phyloP scores from a whole-genome alignment of 495 filamentous ascomycete genomes.

The Aspergillus baeticus region DNA sequence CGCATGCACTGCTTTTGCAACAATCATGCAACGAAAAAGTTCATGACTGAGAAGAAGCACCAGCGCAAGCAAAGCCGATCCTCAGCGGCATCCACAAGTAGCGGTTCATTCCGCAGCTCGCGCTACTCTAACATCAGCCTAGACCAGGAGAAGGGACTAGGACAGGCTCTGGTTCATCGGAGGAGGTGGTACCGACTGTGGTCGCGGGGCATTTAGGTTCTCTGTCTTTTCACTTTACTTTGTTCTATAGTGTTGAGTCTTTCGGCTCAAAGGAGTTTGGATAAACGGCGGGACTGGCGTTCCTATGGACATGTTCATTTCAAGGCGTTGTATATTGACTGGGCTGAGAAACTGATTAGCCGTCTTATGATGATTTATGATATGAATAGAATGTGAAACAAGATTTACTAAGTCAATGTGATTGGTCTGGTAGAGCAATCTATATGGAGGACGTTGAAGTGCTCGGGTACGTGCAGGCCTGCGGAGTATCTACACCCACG shows the following conservation, averaged over 20 bases:
- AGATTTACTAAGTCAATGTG: too few relatives aligned
- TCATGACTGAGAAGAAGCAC: constrained; percentile 35
- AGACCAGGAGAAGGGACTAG: constrained; percentile 28
- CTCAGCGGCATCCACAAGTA: constrained; percentile 7
- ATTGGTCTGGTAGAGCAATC: too few relatives aligned
- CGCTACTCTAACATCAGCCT: constrained; percentile 12
- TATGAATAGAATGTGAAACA: neutral
- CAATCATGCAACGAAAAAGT: constrained; percentile 38
- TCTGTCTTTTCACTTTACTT: constrained; percentile 7
- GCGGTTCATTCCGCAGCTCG: neutral
- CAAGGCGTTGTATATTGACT: neutral
- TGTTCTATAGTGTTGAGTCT: neutral
- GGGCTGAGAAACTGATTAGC: neutral
- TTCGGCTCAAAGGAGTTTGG: neutral
- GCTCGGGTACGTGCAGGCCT: too few relatives aligned
- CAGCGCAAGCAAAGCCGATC: constrained; percentile 28
- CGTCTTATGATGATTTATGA: constrained; percentile 2
- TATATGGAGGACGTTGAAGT: too few relatives aligned
- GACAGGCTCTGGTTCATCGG: constrained; percentile 19
- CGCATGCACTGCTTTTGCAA: constrained; percentile 49
- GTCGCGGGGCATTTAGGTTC: constrained; percentile 19
- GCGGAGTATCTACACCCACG: too few relatives aligned
- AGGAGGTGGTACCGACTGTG: constrained; percentile 39
- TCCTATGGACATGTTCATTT: neutral
- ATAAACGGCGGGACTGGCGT: neutral